A percentile compares a stretch with the other conserved stretches of the same genome.
Evolutionary conservation across 441 rosid species (phyloP).

Genomic region (Erodium trifolium): DNA sequence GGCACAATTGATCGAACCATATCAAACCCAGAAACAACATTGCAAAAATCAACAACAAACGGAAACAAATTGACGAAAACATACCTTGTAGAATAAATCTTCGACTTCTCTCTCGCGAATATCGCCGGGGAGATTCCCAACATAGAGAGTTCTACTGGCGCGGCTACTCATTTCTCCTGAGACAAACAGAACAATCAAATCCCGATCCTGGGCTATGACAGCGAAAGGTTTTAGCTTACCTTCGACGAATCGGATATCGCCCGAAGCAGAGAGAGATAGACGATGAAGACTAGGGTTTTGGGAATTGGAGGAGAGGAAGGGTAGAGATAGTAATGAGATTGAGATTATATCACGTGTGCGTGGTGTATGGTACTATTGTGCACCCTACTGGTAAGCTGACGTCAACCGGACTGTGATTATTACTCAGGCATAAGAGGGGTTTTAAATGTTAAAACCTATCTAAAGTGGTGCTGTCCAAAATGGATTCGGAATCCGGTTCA

Average conservation of each 20-base stretch:
- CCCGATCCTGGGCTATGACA: background rate
- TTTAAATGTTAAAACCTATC: no score
- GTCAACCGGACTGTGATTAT: no score
- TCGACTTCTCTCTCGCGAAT: conserved; percentile 92
- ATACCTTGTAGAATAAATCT: conserved; percentile 82
- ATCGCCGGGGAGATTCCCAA: conserved; percentile 92
- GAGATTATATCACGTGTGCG: no score
- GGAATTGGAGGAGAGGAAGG: background rate
- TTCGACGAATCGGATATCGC: background rate
- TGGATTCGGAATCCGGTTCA: no score
- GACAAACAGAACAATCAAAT: conserved; percentile 3
- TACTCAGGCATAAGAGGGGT: no score
- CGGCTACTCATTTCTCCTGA: conserved; percentile 76
- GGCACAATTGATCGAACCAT: background rate
- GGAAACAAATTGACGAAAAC: background rate
- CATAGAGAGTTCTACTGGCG: conserved; percentile 85
- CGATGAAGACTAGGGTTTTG: background rate
- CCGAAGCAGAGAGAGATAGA: background rate
- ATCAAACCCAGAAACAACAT: background rate
- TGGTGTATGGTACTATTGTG: no score
- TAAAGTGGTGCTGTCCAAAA: no score
- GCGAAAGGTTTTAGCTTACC: background rate
- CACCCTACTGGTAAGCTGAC: no score
- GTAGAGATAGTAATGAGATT: background rate
- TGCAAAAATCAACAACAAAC: background rate